Base-by-base conservation (phyloP, 306 rosid species). In the Styphnolobium japonicum region DNA sequence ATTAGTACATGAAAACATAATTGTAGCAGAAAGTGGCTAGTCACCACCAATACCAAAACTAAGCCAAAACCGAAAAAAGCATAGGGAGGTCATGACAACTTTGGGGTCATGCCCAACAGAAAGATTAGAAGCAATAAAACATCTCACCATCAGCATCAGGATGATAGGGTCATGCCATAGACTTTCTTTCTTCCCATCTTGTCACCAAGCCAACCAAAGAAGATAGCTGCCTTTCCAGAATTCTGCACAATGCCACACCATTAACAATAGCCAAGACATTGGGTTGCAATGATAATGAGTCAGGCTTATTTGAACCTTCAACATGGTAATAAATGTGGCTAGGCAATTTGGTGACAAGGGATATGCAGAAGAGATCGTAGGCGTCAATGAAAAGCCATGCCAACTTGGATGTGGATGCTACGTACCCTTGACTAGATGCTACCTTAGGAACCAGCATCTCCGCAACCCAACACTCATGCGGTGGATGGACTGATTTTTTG, bases 21-120 rank as follows among this genome's bases (percentile, higher is more conserved):
- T 87, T 31, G 91, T 85, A n/a, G 89, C 87, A 3, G 88, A 82
- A 56, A 87, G 91, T 1, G 89, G 88, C 70, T 85, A 82, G 70
- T 87, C 88, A 0, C 88, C 91, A 10, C 91, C 87, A 8, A 85
- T 85, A 31, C 88, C 91, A 11, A 87, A 87, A 0, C 88, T 88
- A 12, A 87, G 89, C 91, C 88, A 85, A n/a, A n/a, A n/a, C n/a
- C n/a, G 71, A 87, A 85, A 87, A 81, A 87, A 87, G 60, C 91
- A 87, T 21, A 85, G 88, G 0, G 87, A 85, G 4, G 70, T 10
- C 36, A 87, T 80, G 1, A 85, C 91, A 46, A 87, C 42, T 39
- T 73, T 82, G 2, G 91, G 63, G 19, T 23, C 33, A 61, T 67
- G 83, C 5, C 91, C 85, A 4, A 87, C 46, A 15, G 91, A 85